Conservation (phyloP, 345 rosid genomes). For the Salix arbutifolia region DNA sequence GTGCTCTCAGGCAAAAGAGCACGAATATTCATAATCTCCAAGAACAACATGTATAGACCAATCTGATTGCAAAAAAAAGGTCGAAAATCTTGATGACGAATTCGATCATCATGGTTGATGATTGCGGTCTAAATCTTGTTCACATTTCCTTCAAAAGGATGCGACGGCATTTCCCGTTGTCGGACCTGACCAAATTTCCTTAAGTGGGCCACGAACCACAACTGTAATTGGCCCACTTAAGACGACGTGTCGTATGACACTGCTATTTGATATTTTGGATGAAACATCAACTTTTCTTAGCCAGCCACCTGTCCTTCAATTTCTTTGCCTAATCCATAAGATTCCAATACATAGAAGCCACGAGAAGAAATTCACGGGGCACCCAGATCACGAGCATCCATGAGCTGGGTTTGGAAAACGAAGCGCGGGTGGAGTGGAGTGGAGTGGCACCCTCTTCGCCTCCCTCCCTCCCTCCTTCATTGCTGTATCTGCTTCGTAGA, state of each 20-base stretch:
- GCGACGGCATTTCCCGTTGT: background rate
- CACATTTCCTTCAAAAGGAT: constrained; percentile 5
- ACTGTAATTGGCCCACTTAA: background rate
- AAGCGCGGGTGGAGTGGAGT: background rate
- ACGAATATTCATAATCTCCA: background rate
- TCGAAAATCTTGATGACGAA: background rate
- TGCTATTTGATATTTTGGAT: background rate
- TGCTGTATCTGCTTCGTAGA: background rate
- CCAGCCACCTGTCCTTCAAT: background rate
- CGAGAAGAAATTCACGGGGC: background rate
- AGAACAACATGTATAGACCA: background rate
- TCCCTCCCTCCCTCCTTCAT: background rate
- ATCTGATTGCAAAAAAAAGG: background rate
- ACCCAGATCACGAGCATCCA: background rate
- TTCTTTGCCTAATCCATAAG: background rate
- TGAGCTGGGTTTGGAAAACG: background rate
- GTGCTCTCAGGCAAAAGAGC: too few species aligned
- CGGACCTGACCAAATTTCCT: background rate
- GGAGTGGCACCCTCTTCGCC: background rate
- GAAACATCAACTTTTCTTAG: background rate
- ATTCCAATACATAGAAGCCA: background rate
- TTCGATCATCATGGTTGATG: background rate
- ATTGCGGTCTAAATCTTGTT: background rate
- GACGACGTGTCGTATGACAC: background rate
- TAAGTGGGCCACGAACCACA: background rate